Conservation (phyloP, 305 asterid species). For the Fraxinus paxiana region DNA sequence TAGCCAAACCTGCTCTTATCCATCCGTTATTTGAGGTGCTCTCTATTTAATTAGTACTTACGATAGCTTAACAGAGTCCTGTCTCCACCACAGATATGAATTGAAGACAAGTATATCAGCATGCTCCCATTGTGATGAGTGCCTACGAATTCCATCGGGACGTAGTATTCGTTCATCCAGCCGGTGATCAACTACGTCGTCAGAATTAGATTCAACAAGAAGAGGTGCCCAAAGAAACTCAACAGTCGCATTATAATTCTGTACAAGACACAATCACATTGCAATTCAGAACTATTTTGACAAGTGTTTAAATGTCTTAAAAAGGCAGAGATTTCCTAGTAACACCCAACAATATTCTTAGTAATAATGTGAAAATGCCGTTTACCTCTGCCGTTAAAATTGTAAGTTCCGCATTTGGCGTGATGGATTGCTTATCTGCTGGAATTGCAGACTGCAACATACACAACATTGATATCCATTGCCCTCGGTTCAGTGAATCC, state of each 20-base stretch:
- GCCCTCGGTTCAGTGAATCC: constrained; percentile 80
- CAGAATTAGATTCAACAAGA: constrained; percentile 84
- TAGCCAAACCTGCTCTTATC: neutral
- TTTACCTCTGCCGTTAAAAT: constrained; percentile 79
- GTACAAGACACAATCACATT: constrained; percentile 3
- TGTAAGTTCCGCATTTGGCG: constrained; percentile 81
- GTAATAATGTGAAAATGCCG: neutral
- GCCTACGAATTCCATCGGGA: constrained; percentile 63
- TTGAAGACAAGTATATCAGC: constrained; percentile 83
- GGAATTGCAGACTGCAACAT: constrained; percentile 66
- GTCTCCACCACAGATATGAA: constrained; percentile 93
- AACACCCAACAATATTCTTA: neutral
- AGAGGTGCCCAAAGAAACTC: constrained; percentile 97
- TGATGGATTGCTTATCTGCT: constrained; percentile 51
- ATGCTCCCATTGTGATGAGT: constrained; percentile 65
- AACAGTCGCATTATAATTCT: constrained; percentile 70
- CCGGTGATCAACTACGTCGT: constrained; percentile 72
- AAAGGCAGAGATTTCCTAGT: neutral
- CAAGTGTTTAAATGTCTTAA: neutral
- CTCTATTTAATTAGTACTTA: constrained; percentile 33
- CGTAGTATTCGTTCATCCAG: constrained; percentile 62
- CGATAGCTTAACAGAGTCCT: constrained; percentile 72
- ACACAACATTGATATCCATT: constrained; percentile 90
- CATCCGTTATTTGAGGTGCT: neutral
- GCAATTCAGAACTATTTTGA: constrained; percentile 6